These are phyloP conservation scores for Hygrophorus russula DNA, from an alignment of 768 basidiomycete species.

Conservation along the genomic window DNA sequence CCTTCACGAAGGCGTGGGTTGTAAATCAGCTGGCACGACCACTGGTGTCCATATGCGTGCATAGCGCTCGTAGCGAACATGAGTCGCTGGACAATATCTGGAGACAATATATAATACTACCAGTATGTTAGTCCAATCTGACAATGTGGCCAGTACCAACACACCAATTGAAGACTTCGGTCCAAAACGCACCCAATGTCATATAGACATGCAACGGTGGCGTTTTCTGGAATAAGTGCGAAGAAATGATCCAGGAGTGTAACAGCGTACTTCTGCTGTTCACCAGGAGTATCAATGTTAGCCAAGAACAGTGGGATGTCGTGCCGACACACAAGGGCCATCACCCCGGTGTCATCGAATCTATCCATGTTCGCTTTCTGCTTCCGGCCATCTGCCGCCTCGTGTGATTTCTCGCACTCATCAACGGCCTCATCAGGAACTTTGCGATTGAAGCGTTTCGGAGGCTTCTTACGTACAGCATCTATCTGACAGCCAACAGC, in stretches of 20 bases:
- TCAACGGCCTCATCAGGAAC: conserved; percentile 21
- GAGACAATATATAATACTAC: conserved; percentile 16
- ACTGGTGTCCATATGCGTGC: conserved; percentile 25
- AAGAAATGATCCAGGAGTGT: conserved; percentile 21
- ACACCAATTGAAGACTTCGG: conserved; percentile 19
- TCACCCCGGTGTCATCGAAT: conserved; percentile 17
- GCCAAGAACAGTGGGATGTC: conserved; percentile 18
- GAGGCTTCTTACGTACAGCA: conserved; percentile 9
- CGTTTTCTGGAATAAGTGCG: conserved; percentile 15
- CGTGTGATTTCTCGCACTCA: conserved; percentile 13
- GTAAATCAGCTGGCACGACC: conserved; percentile 23
- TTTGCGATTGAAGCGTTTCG: neutral
- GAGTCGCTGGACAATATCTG: conserved; percentile 10
- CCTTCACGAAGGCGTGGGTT: conserved; percentile 19
- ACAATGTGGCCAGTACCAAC: conserved; percentile 13
- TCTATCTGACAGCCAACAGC: conserved; percentile 17
- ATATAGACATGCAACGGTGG: conserved; percentile 16
- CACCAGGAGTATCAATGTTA: conserved; percentile 21
- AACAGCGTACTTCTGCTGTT: conserved; percentile 21
- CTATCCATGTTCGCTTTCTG: conserved; percentile 7
- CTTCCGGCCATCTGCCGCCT: conserved; percentile 17
- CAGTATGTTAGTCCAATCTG: conserved; percentile 15
- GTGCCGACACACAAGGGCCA: conserved; percentile 21
- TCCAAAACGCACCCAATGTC: conserved; percentile 23
- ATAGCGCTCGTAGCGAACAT: conserved; percentile 19